Base-by-base conservation (phyloP, 176 grass and related monocot genomes). In the Aegilops speltoides region DNA sequence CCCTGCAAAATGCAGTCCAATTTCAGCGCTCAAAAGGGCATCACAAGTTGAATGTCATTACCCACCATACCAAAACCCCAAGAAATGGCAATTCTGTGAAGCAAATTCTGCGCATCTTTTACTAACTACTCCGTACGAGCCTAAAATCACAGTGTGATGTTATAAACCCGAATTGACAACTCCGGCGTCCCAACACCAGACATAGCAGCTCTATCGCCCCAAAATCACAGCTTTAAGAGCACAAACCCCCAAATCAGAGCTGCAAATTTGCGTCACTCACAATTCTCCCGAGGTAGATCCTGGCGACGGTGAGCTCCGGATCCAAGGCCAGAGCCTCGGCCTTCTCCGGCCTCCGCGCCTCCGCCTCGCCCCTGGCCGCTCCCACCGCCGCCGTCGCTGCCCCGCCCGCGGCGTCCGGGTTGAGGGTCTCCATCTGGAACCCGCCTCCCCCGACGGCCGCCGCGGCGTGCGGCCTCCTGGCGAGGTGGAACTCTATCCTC, bases 221-320 rank as follows among this genome's bases (percentile, higher is more conserved):
- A 75, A 77, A 88, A 80, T 76, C 43, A 17, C 23, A 71, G 17
- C 66, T 50, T 22, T 14, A 59, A 77, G 19, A 82, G 81, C 33
- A 22, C 31, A 87, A 73, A 33, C n/a, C 43, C 57, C 16, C 11
- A 4, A 78, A 83, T 50, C 13, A 80, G 13, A 76, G 43, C 17
- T 66, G 57, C 43, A 69, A 63, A 2, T 66, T 87, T 60, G 56
- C 20, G 45, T 54, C 22, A 94, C 97, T 94, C 87, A 99, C 97
- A 37, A 99, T 99, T 90, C 94, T 94, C 81, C 94, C 89, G 68
- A 99, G 93, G 79, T 95, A 93, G 92, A 96, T 93, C 89, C 90
- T 84, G 41, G 90, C 82, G 13, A 94, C 93, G 25, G 87, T 91
- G 65, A 99, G 97, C 77, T 94, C 97, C 65, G 89, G 90, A 86